Evolutionary conservation across 2,329 filamentous ascomycete species (phyloP).

Genomic region (Alternaria gansuensis): DNA sequence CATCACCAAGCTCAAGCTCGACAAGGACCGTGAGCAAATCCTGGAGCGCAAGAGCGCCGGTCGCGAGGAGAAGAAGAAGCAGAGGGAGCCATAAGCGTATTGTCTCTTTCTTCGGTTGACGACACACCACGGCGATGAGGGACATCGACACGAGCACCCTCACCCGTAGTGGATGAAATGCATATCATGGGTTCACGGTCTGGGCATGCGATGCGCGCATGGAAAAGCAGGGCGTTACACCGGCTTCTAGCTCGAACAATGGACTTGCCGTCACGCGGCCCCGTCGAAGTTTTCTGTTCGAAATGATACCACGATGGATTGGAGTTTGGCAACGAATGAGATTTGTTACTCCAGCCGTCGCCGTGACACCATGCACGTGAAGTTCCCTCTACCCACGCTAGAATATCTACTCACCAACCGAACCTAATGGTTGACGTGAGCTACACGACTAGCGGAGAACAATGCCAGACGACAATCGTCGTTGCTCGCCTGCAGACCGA

Average conservation of each 20-base stretch:
- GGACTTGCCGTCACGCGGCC: slow-evolving; percentile 48
- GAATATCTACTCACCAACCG: slow-evolving; percentile 88
- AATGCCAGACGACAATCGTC: slow-evolving; percentile 65
- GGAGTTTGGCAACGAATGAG: slow-evolving; percentile 36
- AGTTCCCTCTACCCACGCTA: slow-evolving; percentile 64
- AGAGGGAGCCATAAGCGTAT: slow-evolving; percentile 62
- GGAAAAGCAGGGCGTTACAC: slow-evolving; percentile 52
- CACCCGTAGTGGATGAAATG: slow-evolving; percentile 51
- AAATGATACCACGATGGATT: slow-evolving; percentile 43
- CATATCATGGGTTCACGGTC: slow-evolving; percentile 51
- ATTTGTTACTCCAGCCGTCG: slow-evolving; percentile 41
- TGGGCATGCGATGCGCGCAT: slow-evolving; percentile 47
- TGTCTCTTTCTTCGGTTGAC: slow-evolving; percentile 45
- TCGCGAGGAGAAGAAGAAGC: slow-evolving; percentile 79
- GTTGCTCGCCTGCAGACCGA: slow-evolving; percentile 83
- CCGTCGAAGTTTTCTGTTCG: slow-evolving; percentile 45
- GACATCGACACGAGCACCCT: slow-evolving; percentile 46
- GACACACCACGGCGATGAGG: slow-evolving; percentile 52
- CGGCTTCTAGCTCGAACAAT: slow-evolving; percentile 51
- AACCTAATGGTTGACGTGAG: slow-evolving; percentile 74
- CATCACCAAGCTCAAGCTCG: slow-evolving; percentile 98
- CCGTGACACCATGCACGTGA: slow-evolving; percentile 33
- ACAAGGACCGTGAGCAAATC: slow-evolving; percentile 92
- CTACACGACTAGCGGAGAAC: slow-evolving; percentile 94
- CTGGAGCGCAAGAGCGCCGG: slow-evolving; percentile 84